phyloP scores from a whole-genome alignment of 2,329 filamentous ascomycete species.

The Colletotrichum viniferum region DNA sequence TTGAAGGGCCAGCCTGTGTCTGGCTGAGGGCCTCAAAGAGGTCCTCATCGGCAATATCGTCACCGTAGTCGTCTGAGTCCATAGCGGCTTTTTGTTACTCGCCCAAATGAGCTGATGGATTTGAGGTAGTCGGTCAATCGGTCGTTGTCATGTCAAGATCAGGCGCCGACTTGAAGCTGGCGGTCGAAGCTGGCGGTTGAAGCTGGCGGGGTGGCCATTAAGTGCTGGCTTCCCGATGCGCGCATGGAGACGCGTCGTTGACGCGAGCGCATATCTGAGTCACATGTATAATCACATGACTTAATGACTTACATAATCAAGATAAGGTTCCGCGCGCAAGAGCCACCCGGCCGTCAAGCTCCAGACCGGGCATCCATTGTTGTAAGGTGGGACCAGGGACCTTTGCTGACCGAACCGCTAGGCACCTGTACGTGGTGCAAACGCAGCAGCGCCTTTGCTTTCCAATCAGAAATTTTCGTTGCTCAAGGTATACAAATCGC shows the following conservation, averaged over 20 bases:
- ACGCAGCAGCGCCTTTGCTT: not conserved
- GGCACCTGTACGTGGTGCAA: not conserved
- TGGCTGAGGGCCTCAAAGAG: slow-evolving; percentile 65
- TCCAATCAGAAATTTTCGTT: not conserved
- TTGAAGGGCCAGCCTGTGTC: slow-evolving; percentile 23
- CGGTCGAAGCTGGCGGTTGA: not conserved
- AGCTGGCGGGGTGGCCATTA: not conserved
- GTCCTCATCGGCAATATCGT: slow-evolving; percentile 69
- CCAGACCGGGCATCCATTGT: not conserved
- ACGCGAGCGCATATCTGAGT: slow-evolving; percentile 22
- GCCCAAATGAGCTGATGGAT: not conserved
- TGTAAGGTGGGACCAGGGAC: not conserved
- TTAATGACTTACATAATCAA: not conserved
- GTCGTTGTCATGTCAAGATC: not conserved
- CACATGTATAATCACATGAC: slow-evolving; percentile 1
- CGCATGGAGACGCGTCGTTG: slow-evolving; percentile 13
- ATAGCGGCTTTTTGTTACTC: slow-evolving; percentile 32
- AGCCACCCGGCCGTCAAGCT: not conserved
- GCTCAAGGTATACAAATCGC: not conserved
- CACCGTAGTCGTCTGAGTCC: slow-evolving; percentile 68
- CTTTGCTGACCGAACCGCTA: not conserved
- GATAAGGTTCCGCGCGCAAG: not conserved
- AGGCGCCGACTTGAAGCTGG: not conserved
- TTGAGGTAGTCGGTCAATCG: not conserved
- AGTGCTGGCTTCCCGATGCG: not conserved